These are phyloP conservation scores for Medicago ruthenica DNA, from an alignment of 306 rosid genomes.

Conservation along the genomic window DNA sequence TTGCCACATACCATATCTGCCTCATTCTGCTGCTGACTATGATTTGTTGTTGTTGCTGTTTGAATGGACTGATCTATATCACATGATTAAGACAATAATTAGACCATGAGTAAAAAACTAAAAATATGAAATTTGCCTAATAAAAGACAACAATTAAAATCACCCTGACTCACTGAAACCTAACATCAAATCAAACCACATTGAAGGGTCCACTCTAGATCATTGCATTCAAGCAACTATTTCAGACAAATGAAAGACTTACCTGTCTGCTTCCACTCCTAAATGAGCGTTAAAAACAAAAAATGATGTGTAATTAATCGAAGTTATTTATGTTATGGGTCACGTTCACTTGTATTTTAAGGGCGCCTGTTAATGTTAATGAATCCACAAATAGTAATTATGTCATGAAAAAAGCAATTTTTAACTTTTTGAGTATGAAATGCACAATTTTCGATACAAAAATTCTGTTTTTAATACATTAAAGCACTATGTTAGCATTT, in stretches of 20 bases:
- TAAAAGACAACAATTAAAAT: not conserved
- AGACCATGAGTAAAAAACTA: slow-evolving; percentile 22
- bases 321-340: too few relatives aligned
- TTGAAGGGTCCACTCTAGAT: not conserved
- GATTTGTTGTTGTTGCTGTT: slow-evolving; percentile 38
- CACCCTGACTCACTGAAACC: not conserved
- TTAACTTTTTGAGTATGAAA: too few relatives aligned
- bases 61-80: slow-evolving; percentile 49
- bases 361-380: too few relatives aligned
- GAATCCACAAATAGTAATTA: too few relatives aligned
- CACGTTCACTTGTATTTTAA: too few relatives aligned
- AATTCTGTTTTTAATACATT: too few relatives aligned
- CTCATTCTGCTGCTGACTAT: slow-evolving; percentile 41
- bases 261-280: too few relatives aligned
- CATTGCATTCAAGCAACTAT: not conserved
- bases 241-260: not conserved
- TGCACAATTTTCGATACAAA: too few relatives aligned
- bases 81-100: slow-evolving; percentile 38
- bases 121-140: not conserved
- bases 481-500: too few relatives aligned
- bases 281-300: too few relatives aligned
- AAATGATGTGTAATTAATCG: too few relatives aligned
- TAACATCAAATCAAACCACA: not conserved
- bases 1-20: slow-evolving; percentile 49
- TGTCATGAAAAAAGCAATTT: too few relatives aligned